phyloP scores from a whole-genome alignment of 2,329 filamentous ascomycete genomes.

The Fusarium kyushuense region DNA sequence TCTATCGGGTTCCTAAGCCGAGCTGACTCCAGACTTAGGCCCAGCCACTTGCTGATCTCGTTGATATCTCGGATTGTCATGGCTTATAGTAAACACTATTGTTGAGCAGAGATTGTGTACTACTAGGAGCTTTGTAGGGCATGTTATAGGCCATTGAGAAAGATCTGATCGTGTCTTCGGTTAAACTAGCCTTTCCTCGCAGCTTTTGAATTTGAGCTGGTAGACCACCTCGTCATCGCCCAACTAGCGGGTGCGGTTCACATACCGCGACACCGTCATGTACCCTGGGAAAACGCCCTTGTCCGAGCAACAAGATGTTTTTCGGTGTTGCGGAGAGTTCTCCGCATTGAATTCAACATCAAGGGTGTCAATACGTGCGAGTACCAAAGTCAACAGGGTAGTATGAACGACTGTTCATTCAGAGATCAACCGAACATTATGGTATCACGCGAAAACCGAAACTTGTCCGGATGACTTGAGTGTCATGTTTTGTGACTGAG shows the following conservation, averaged over 20 bases:
- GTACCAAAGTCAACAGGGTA: constrained; percentile 32
- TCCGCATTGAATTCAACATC: constrained; percentile 15
- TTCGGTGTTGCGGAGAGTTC: constrained; percentile 35
- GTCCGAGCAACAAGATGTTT: neutral
- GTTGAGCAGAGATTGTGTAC: neutral
- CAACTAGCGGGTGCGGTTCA: constrained; percentile 23
- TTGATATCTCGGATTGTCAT: constrained; percentile 21
- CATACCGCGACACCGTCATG: constrained; percentile 28
- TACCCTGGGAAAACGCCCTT: neutral
- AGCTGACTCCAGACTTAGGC: neutral
- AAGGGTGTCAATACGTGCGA: neutral
- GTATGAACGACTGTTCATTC: neutral
- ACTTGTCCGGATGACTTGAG: constrained; percentile 25
- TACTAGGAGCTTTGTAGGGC: neutral
- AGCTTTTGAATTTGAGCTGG: neutral
- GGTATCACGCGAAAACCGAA: constrained; percentile 21
- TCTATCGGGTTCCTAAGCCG: constrained; percentile 23
- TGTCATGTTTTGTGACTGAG: constrained; percentile 10
- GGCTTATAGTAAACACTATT: neutral
- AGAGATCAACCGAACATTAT: constrained; percentile 6
- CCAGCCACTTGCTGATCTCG: constrained; percentile 16
- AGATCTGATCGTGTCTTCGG: constrained; percentile 1
- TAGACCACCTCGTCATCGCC: neutral
- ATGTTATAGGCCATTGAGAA: neutral
- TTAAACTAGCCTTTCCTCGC: constrained; percentile 3